Evolutionary conservation across 1,284 basidiomycete species (phyloP), one percentile per base, ranked within the genome.

Genomic region (Cryptococcus sp.): DNA sequence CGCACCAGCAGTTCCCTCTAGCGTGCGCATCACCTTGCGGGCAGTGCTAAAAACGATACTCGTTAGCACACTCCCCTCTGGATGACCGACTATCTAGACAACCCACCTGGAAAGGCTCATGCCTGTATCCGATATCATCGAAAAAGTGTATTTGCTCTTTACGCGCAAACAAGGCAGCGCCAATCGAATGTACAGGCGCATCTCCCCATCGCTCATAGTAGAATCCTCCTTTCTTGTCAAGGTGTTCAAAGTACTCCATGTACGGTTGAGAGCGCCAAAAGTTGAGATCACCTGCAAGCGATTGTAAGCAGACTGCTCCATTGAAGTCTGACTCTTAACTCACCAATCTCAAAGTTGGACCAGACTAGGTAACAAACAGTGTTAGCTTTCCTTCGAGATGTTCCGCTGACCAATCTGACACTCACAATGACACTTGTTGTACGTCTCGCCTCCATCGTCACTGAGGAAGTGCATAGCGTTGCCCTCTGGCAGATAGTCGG

Each of bases 261-360:
- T 94, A 94, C 3, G 87, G 85, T 62, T 89, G 83, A 6, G 83
- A 79, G 54, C 91, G 81, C 87, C 89, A 91, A 71, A 93, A 91
- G 62, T 87, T 84, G 81, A 79, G 71, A 57, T 77, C 75, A 20
- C 68, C 64, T 65, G 40, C 3, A 39, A 46, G 19, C 7, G 34
- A 50, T 8, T 17, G 44, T 41, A 23, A 49, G 34, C 25, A 34
- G 0, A 7, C 50, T n/a, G 7, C 19, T n/a, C n/a, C 17, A 23
- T 34, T 5, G 8, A 7, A 10, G 29, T 34, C 29, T 34, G 29
- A 34, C 3, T 10, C 29, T 34, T 29, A 22, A 57, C 70, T 87
- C 83, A 10, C 86, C 90, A 52, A 94, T 91, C 74, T 94, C 91
- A 65, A 92, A 91, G 75, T 90, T 91, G 68, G 84, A 87, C 87